phyloP scores from a whole-genome alignment of 208 protist species.

The Crithidia bombi region DNA sequence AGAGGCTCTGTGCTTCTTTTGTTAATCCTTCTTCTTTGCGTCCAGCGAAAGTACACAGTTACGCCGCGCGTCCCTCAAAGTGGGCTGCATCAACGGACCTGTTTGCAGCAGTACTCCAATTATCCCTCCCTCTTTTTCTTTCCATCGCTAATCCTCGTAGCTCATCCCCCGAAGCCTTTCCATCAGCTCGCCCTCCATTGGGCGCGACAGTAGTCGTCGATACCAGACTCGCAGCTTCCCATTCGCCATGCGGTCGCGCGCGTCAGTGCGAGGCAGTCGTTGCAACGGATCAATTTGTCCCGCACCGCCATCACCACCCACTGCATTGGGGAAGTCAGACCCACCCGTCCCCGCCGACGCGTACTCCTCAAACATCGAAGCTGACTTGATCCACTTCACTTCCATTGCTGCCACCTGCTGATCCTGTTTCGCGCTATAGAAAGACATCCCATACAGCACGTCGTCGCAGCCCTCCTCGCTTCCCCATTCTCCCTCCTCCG shows the following conservation, averaged over 20 bases:
- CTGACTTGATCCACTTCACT: not conserved
- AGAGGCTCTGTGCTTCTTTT: no score
- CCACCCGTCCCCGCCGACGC: not conserved
- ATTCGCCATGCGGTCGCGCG: not conserved
- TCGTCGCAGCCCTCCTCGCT: not conserved
- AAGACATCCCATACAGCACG: no score
- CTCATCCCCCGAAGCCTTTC: constrained; percentile 2
- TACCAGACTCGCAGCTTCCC: constrained; percentile 27
- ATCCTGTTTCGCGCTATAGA: no score
- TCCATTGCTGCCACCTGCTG: no score
- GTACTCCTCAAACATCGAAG: constrained; percentile 1
- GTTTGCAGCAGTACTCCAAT: no score
- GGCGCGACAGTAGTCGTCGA: constrained; percentile 14
- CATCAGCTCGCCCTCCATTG: constrained; percentile 12
- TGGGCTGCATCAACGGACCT: no score
- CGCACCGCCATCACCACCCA: not conserved
- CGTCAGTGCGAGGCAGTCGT: constrained; percentile 25
- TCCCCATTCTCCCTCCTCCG: not conserved
- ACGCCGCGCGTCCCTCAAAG: no score
- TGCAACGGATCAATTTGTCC: constrained; percentile 27
- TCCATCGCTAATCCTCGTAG: not conserved
- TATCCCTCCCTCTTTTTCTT: not conserved
- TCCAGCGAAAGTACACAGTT: no score
- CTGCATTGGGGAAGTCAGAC: not conserved
- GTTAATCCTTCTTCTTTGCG: no score